phyloP scores from a whole-genome alignment of 2,329 filamentous ascomycete genomes.

The Hypoxylon sp. region DNA sequence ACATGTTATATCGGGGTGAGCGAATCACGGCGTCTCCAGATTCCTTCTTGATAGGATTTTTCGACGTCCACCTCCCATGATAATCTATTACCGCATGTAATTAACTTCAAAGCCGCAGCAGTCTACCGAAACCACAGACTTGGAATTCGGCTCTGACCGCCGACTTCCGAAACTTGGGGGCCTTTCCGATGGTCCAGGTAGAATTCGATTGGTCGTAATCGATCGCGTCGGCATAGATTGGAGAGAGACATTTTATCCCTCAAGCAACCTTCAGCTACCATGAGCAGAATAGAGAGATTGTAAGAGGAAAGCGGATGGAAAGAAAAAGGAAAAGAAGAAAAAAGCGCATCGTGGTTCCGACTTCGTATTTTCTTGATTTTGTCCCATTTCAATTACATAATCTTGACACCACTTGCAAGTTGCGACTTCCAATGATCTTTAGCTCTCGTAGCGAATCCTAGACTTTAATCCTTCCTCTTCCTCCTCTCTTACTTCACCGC shows the following conservation, averaged over 20 bases:
- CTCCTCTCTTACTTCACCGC: too few relatives aligned
- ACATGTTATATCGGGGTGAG: constrained; percentile 13
- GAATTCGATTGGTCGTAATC: constrained; percentile 12
- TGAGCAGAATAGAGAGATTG: constrained; percentile 9
- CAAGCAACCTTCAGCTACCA: constrained; percentile 18
- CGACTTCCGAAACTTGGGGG: constrained; percentile 12
- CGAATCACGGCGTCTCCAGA: constrained; percentile 42
- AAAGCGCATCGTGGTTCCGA: constrained; percentile 10
- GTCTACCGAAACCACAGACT: constrained; percentile 29
- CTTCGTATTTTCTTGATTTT: constrained; percentile 8
- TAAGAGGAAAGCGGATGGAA: constrained; percentile 12
- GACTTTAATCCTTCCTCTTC: background rate
- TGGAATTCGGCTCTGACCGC: constrained; percentile 31
- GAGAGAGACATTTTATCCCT: constrained; percentile 28
- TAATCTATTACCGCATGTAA: constrained; percentile 19
- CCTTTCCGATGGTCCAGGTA: constrained; percentile 13
- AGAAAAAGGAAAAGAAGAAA: background rate
- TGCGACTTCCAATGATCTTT: constrained; percentile 6
- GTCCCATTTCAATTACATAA: constrained; percentile 24
- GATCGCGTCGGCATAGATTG: constrained; percentile 1
- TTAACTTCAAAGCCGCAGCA: constrained; percentile 1
- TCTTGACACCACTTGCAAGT: constrained; percentile 16
- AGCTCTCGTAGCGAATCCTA: background rate
- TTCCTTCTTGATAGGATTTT: constrained; percentile 16
- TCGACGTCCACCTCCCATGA: background rate